phyloP scores from a whole-genome alignment of 2,329 filamentous ascomycete genomes.

The Davidsoniella australis region DNA sequence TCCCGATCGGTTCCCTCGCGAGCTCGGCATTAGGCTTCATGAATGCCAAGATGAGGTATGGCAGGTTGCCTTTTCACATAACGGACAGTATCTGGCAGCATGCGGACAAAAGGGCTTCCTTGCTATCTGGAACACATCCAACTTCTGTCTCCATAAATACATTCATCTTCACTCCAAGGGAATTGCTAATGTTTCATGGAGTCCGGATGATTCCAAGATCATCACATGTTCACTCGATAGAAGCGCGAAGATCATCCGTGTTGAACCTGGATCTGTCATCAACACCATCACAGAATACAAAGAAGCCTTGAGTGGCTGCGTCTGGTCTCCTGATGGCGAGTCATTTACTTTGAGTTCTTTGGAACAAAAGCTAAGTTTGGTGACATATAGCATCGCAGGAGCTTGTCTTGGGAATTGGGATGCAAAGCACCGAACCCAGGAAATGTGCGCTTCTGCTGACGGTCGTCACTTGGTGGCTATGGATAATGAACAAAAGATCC shows the following conservation, averaged over 20 bases:
- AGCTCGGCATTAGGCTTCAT: slow-evolving; percentile 32
- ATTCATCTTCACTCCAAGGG: slow-evolving; percentile 51
- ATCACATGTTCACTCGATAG: slow-evolving; percentile 68
- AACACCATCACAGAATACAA: slow-evolving; percentile 14
- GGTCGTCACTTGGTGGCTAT: slow-evolving; percentile 67
- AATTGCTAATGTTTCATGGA: slow-evolving; percentile 75
- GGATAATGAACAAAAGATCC: slow-evolving; percentile 50
- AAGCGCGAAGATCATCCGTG: slow-evolving; percentile 60
- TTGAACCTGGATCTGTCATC: slow-evolving; percentile 47
- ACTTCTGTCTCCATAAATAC: slow-evolving; percentile 42
- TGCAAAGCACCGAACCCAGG: slow-evolving; percentile 59
- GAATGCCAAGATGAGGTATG: slow-evolving; percentile 53
- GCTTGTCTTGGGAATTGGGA: slow-evolving; percentile 48
- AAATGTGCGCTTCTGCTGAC: slow-evolving; percentile 67
- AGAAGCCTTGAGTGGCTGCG: slow-evolving; percentile 76
- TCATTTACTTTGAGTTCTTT: slow-evolving; percentile 68
- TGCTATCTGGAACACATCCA: slow-evolving; percentile 63
- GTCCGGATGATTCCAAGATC: slow-evolving; percentile 73
- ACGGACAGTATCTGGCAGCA: slow-evolving; percentile 67
- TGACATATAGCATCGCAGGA: slow-evolving; percentile 52
- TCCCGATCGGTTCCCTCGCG: slow-evolving; percentile 58
- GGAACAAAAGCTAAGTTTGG: slow-evolving; percentile 47
- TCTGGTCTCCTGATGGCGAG: slow-evolving; percentile 68
- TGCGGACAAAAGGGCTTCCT: slow-evolving; percentile 61
- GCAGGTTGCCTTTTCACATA: slow-evolving; percentile 79